These are phyloP conservation scores for Avena insularis DNA, from an alignment of 176 grass and related monocot species.

Conservation along the genomic window DNA sequence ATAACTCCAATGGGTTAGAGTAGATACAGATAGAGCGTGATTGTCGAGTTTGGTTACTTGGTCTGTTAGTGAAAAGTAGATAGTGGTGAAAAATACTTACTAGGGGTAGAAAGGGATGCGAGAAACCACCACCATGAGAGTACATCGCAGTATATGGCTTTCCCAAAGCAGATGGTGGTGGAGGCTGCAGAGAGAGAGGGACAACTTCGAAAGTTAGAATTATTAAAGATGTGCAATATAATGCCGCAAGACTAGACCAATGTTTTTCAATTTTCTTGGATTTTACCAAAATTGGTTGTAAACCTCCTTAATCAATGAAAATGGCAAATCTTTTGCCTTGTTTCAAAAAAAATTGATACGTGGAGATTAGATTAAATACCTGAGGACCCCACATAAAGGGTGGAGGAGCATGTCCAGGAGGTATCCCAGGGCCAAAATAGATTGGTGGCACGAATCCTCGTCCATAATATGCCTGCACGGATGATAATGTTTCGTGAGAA, in stretches of 20 bases:
- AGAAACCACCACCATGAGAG: slow-evolving; percentile 65
- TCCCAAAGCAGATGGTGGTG: slow-evolving; percentile 62
- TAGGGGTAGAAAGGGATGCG: slow-evolving; percentile 64
- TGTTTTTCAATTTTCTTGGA: too few relatives aligned
- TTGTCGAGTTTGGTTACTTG: background rate
- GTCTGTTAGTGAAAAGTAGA: background rate
- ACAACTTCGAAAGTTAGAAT: slow-evolving; percentile 33
- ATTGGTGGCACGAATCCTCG: slow-evolving; percentile 72
- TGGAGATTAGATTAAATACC: slow-evolving; percentile 55
- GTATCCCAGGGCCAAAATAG: slow-evolving; percentile 55
- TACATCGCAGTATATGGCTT: slow-evolving; percentile 75
- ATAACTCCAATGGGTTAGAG: background rate
- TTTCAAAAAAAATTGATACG: background rate
- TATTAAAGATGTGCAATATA: background rate
- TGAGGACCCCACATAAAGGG: slow-evolving; percentile 83
- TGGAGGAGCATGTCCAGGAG: slow-evolving; percentile 58
- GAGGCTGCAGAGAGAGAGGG: slow-evolving; percentile 44
- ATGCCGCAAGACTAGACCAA: fast-evolving
- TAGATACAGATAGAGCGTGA: background rate
- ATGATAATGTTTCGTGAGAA: slow-evolving; percentile 18
- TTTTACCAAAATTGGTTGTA: too few relatives aligned
- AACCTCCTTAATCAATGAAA: too few relatives aligned
- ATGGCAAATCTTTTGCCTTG: too few relatives aligned
- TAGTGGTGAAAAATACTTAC: slow-evolving; percentile 48
- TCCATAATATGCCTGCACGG: slow-evolving; percentile 80